Conservation (phyloP, 1,284 basidiomycete genomes). For the Cystobasidiaceae sp. region DNA sequence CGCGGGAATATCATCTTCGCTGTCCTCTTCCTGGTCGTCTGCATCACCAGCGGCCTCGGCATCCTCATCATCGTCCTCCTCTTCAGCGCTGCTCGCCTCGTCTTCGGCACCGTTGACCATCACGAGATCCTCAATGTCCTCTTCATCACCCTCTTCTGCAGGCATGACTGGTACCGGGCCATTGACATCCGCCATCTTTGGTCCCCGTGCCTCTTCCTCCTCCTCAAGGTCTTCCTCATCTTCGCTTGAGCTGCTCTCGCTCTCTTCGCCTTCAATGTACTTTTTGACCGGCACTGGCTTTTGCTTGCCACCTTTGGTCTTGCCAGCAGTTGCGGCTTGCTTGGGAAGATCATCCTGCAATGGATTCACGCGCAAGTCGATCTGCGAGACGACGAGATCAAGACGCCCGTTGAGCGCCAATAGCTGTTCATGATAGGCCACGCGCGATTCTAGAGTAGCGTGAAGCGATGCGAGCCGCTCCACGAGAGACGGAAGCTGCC, state of each 20-base stretch:
- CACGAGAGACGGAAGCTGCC: constrained; percentile 76
- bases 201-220: not conserved
- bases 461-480: constrained; percentile 77
- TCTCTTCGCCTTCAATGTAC: constrained; percentile 48
- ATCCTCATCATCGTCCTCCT: constrained; percentile 41
- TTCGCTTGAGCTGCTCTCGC: constrained; percentile 40
- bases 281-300: no score
- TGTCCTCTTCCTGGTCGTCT: constrained; percentile 58
- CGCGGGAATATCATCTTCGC: constrained; percentile 53
- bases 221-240: constrained; percentile 34
- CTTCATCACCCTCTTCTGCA: constrained; percentile 54
- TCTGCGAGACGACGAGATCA: constrained; percentile 89
- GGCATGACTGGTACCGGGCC: constrained; percentile 44
- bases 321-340: not conserved
- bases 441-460: constrained; percentile 69
- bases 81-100: constrained; percentile 40
- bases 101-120: constrained; percentile 55
- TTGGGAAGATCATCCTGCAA: constrained; percentile 12
- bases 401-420: constrained; percentile 80
- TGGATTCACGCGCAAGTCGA: constrained; percentile 58
- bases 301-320: no score
- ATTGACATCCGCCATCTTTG: constrained; percentile 43
- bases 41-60: constrained; percentile 41
- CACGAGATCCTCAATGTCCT: constrained; percentile 62
- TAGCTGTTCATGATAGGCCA: constrained; percentile 77